Evolutionary conservation across 305 asterid genomes (phyloP).

Genomic region (Petunia hybrid): DNA sequence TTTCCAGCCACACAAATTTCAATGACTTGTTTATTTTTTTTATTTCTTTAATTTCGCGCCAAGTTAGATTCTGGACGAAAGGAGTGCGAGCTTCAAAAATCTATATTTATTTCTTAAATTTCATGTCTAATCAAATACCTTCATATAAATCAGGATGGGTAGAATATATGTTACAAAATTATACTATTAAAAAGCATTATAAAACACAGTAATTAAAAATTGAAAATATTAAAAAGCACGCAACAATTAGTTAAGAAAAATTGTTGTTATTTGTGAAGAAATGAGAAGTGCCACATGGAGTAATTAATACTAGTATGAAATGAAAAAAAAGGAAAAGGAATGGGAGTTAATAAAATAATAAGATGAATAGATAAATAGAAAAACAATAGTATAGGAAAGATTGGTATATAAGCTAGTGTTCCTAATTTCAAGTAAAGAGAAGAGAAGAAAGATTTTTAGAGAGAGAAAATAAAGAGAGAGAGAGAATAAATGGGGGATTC

Average conservation of each 20-base stretch:
- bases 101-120: too few relatives aligned
- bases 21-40: too few relatives aligned
- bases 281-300: not conserved
- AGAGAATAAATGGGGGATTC: conserved; percentile 81
- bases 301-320: not conserved
- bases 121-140: too few relatives aligned
- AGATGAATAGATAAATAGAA: conserved; percentile 34
- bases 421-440: conserved; percentile 35
- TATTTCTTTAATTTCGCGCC: too few relatives aligned
- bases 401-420: conserved; percentile 30
- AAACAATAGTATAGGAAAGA: conserved; percentile 29
- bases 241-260: too few relatives aligned
- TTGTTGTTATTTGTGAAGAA: not conserved
- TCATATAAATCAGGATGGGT: too few relatives aligned
- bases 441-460: conserved; percentile 38
- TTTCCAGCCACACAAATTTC: too few relatives aligned
- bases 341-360: not conserved
- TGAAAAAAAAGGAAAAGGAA: not conserved
- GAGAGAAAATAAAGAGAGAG: conserved; percentile 44
- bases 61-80: too few relatives aligned
- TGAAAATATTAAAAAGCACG: not conserved
- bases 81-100: too few relatives aligned
- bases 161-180: too few relatives aligned
- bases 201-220: too few relatives aligned
- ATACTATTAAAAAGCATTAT: too few relatives aligned